Evolutionary conservation across 1,139 yeast genomes (phyloP), one percentile per base, ranked within the genome.

Genomic region (Candida buenavistaensis): DNA sequence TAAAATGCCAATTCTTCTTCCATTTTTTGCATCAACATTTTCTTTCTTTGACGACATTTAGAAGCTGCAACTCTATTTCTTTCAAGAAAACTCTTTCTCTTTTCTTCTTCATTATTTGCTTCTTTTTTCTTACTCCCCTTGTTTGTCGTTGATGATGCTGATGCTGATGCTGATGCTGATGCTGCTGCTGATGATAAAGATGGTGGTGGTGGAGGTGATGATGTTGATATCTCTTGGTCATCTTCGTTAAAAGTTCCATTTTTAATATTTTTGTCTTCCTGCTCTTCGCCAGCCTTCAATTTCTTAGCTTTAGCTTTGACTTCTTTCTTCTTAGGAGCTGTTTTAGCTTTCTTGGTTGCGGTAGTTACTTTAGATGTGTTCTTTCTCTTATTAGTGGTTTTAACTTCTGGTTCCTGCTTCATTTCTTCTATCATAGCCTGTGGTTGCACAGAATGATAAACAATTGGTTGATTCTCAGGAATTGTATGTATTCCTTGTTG

Each of bases 1-100:
- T 80, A 87, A 48, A 76, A 82, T 22, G 71, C 72, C 57, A 75
- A 70, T 54, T 89, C 95, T 31, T 74, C 79, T 56, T 90, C 95
- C 77, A 92, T 82, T 47, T 82, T 84, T 40, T 78, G 82, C 28
- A 88, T 75, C 70, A 86, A 83, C 55, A 87, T 90, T 64, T 94
- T 92, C 72, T 92, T 94, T 36, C 97, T 77, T 59, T 87, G 95
- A 39, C 99, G 78, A 65, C 97, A 94, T 59, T 89, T 90, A 25
- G 94, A 80, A 0, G 98, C 98, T 0, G 99, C 99, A 10, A 92
- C 79, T 42, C 98, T 73, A 57, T 92, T 92, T 43, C 97, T 72
- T 56, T 92, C 98, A 46, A 92, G 63, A 50, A 92, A 92, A 46
- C 75, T 82, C 55, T 80, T 80, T 21, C 97, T 75, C 54, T 85